phyloP scores from a whole-genome alignment of 2,329 filamentous ascomycete genomes.

The Epichloe sylvatica region DNA sequence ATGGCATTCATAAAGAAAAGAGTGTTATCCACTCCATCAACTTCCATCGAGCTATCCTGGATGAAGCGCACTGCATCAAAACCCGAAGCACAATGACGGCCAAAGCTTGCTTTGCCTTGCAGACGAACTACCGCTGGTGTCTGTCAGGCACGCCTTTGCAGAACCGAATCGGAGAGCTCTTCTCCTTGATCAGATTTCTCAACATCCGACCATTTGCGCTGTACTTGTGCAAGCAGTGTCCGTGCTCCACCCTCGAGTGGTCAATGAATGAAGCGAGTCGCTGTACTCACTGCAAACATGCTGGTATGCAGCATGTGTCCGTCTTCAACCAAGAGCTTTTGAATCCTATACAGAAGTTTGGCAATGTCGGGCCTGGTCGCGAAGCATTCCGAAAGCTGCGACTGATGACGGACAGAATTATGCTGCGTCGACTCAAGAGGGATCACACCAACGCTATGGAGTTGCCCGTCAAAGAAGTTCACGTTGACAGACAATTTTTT shows the following conservation, averaged over 20 bases:
- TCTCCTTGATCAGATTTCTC: constrained; percentile 84
- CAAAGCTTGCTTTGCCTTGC: constrained; percentile 84
- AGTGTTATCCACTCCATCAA: constrained; percentile 70
- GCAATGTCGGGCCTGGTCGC: constrained; percentile 46
- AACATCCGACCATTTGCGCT: constrained; percentile 79
- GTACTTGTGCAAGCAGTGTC: constrained; percentile 83
- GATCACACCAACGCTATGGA: constrained; percentile 94
- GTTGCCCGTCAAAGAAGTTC: constrained; percentile 84
- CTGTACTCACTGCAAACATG: constrained; percentile 49
- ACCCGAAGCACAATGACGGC: constrained; percentile 79
- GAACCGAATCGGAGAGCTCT: constrained; percentile 94
- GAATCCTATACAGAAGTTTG: constrained; percentile 60
- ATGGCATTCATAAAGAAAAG: constrained; percentile 65
- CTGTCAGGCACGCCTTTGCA: constrained; percentile 89
- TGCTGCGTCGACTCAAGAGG: constrained; percentile 88
- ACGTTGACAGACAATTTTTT: constrained; percentile 84
- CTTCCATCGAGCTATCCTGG: constrained; percentile 84
- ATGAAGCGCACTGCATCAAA: constrained; percentile 94
- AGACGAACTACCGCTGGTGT: constrained; percentile 86
- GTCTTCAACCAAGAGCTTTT: constrained; percentile 92
- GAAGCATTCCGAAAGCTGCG: constrained; percentile 70
- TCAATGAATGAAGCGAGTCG: constrained; percentile 54
- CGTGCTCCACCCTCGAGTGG: constrained; percentile 76
- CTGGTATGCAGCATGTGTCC: constrained; percentile 30
- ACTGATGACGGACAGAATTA: constrained; percentile 80